Percentiles rank a stretch among this genome's conserved stretches.
These are phyloP conservation scores for Nannochloropsis oceanica DNA, from an alignment of 108 stramenopile species.

Conservation along the genomic window DNA sequence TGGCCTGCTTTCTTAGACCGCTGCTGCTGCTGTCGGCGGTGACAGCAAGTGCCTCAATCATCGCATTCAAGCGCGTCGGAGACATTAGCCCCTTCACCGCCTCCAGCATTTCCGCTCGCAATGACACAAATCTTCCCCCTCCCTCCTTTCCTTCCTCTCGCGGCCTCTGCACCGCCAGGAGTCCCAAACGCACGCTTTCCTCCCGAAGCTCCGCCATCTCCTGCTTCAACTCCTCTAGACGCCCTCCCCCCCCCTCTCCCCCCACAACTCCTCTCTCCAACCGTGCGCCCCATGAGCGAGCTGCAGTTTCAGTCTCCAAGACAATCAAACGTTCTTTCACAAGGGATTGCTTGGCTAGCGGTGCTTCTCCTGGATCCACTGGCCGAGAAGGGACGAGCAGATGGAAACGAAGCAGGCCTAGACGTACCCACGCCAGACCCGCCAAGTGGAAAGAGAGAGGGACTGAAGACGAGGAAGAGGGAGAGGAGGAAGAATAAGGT, in stretches of 20 bases:
- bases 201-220: background rate
- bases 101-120: background rate
- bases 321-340: slow-evolving; percentile 39
- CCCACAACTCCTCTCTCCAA: slow-evolving; percentile 30
- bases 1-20: too few relatives aligned
- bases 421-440: slow-evolving; percentile 47
- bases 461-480: background rate
- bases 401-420: slow-evolving; percentile 57
- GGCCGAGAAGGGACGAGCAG: slow-evolving; percentile 62
- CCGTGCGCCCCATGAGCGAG: slow-evolving; percentile 5
- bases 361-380: slow-evolving; percentile 74
- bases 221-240: background rate
- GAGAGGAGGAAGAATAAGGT: background rate
- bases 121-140: background rate
- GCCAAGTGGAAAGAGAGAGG: background rate
- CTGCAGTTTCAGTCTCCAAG: slow-evolving; percentile 38
- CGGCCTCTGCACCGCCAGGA: background rate
- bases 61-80: background rate
- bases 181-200: background rate
- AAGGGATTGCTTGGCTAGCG: slow-evolving; percentile 55
- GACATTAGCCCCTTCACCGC: background rate
- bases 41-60: background rate
- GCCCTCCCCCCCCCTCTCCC: background rate
- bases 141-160: background rate
- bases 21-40: background rate